These are phyloP conservation scores for Aspergillus affinis DNA, from an alignment of 495 filamentous ascomycete species.

Conservation along the genomic window DNA sequence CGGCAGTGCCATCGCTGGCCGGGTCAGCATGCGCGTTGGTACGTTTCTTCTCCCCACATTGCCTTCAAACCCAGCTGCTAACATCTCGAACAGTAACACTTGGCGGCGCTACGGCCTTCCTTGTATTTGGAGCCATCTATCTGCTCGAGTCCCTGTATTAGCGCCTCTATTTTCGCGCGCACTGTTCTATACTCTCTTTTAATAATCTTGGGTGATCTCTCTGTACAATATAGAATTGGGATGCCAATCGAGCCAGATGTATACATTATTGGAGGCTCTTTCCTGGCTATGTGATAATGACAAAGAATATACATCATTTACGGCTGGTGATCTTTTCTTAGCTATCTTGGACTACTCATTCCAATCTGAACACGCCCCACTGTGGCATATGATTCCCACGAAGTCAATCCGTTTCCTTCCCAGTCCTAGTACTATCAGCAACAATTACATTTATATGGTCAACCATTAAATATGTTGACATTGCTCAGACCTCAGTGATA, in stretches of 20 bases:
- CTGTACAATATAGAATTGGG: conserved; percentile 7
- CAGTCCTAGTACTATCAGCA: no score
- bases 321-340: background rate
- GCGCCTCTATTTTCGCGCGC: background rate
- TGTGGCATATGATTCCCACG: background rate
- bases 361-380: no score
- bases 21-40: conserved; percentile 96
- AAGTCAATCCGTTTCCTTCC: conserved; percentile 15
- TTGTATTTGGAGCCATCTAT: conserved; percentile 90
- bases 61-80: conserved; percentile 15
- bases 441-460: no score
- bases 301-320: background rate
- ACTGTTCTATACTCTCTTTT: conserved; percentile 5
- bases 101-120: conserved; percentile 88
- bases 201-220: background rate
- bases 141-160: conserved; percentile 74
- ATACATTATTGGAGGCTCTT: conserved; percentile 2
- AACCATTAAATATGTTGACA: no score
- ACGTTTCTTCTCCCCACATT: conserved; percentile 45
- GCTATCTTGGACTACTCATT: background rate
- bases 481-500: no score
- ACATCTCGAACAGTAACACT: conserved; percentile 69
- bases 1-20: conserved; percentile 86
- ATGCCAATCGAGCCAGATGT: background rate
- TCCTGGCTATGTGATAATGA: background rate